phyloP scores from a whole-genome alignment of 345 rosid genomes.

The Adansonia digitata region DNA sequence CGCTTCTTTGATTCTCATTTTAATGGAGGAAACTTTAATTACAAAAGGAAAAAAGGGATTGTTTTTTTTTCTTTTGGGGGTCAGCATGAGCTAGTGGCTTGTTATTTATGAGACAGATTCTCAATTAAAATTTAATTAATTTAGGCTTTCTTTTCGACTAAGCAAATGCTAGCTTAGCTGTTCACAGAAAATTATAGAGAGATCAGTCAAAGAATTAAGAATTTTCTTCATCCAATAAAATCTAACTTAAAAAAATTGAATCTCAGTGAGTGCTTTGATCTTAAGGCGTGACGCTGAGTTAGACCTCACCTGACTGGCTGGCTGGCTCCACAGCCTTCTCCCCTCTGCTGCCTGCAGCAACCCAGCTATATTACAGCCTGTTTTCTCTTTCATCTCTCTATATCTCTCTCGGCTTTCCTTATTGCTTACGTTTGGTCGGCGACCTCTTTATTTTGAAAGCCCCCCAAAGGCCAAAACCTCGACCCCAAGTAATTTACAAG shows the following conservation, averaged over 20 bases:
- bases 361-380: conserved; percentile 78
- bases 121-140: neutral
- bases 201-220: neutral
- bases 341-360: neutral
- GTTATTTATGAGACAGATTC: no score
- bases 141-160: neutral
- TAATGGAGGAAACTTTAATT: neutral
- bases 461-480: conserved; percentile 1
- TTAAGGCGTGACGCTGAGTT: neutral
- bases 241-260: neutral
- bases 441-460: conserved; percentile 6
- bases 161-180: neutral
- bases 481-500: neutral
- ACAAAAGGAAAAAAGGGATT: neutral
- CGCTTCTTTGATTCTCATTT: neutral
- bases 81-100: no score
- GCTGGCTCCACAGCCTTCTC: neutral
- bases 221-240: neutral
- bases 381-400: conserved; percentile 13
- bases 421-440: neutral
- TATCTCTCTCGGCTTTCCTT: neutral
- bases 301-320: neutral
- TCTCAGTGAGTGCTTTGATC: neutral
- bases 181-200: neutral
- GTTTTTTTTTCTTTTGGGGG: no score